Base-by-base conservation (phyloP, 2,329 filamentous ascomycete species). In the Fusarium temperatum region DNA sequence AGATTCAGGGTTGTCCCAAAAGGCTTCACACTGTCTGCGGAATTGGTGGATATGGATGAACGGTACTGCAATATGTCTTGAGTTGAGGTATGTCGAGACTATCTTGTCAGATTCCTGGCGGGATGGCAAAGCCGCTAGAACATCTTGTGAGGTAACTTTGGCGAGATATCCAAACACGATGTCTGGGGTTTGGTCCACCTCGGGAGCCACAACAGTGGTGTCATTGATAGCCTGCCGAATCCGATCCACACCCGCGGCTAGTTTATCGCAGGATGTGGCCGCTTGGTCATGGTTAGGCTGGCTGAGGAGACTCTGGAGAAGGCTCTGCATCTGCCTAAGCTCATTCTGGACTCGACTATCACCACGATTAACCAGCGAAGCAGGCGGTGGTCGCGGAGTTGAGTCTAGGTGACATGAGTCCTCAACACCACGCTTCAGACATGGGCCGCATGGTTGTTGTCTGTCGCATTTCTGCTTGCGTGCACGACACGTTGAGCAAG, bases 21-120 rank as follows among this genome's bases (percentile, higher is more conserved):
- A 75, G 6, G 26, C 42, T 17, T 75, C 62, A 22, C 69, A 75
- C 18, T 74, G 72, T 44, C 68, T 61, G 9, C 61, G 45, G 8
- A 75, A 74, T 6, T 74, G 68, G 6, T 67, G 64, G 2, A 47
- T 15, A 35, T 75, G 72, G 9, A 74, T 62, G 15, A 74, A 64
- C 1, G 72, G 64, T 4, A 66, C 61, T 1, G 41, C 32, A 1
- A 54, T 13, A 28, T 66, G 65, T n/a, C 45, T 66, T 2, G 72
- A 51, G 5, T 64, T 66, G 39, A 75, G 72, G 8, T 75, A 75
- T 2, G 47, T 12, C 4, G 47, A 59, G 12, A 75, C 32, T 17
- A 60, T 51, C 9, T 32, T 47, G 11, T 70, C 72, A 13, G 44
- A 24, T 4, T 22, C 13, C 32, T 70, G 72, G 18, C 68, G 71